Conservation (phyloP, 495 filamentous ascomycete species). For the Aspergillus carlsbadensis region DNA sequence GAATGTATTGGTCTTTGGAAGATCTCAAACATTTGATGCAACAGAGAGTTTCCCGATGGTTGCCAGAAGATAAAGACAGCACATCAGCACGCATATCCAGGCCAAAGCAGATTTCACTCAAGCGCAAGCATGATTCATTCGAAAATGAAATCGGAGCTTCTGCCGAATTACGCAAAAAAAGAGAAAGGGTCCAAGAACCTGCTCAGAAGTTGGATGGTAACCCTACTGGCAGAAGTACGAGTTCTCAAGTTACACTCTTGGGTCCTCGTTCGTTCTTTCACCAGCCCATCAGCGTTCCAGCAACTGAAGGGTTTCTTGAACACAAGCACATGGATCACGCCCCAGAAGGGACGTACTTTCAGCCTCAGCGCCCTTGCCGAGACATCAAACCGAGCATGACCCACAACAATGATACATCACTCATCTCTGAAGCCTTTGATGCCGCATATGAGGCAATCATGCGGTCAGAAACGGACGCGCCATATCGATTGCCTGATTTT, state of each 20-base stretch:
- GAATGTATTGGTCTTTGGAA: slow-evolving; percentile 25
- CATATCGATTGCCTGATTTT: neutral
- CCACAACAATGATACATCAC: neutral
- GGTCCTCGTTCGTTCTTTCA: neutral
- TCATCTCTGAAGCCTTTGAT: slow-evolving; percentile 7
- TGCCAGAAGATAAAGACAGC: neutral
- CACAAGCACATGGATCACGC: neutral
- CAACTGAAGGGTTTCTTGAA: neutral
- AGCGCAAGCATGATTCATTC: neutral
- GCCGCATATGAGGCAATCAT: slow-evolving; percentile 15
- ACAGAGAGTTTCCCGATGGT: slow-evolving; percentile 20
- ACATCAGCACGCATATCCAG: neutral
- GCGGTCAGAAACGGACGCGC: neutral
- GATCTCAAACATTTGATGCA: slow-evolving; percentile 25
- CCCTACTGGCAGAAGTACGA: neutral
- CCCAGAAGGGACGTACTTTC: neutral
- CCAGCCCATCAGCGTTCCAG: neutral
- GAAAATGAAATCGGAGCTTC: neutral
- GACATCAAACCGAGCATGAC: neutral
- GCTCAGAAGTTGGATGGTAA: neutral
- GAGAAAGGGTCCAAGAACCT: neutral
- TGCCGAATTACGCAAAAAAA: neutral
- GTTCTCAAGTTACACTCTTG: neutral
- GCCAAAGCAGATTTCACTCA: neutral
- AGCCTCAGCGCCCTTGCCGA: neutral